A percentile compares a stretch with the other conserved stretches of the same genome.
These are phyloP conservation scores for Epithemia pelagica DNA, from an alignment of 108 stramenopile species.

Conservation along the genomic window DNA sequence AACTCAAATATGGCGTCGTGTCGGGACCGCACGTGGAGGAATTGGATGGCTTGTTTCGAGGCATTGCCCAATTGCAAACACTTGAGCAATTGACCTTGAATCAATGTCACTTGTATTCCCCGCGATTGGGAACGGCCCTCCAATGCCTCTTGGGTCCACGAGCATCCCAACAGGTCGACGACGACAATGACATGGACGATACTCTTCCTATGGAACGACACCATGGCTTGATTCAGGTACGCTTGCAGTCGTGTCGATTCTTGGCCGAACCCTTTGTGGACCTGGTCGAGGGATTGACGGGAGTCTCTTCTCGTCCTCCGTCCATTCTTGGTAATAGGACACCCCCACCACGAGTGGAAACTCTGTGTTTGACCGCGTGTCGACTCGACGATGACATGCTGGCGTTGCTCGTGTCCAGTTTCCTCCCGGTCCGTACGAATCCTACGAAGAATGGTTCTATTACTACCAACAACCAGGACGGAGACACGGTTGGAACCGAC, in stretches of 20 bases:
- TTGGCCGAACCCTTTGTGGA: background rate
- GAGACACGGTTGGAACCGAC: background rate
- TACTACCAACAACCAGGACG: background rate
- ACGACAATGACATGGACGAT: background rate
- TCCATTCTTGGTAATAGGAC: background rate
- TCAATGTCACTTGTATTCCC: background rate
- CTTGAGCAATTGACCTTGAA: background rate
- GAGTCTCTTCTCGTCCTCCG: background rate
- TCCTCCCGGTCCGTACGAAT: too few relatives aligned
- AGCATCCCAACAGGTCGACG: background rate
- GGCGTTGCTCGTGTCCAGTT: background rate
- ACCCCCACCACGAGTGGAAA: background rate
- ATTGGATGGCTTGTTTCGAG: background rate
- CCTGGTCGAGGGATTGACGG: background rate
- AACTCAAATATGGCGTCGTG: background rate
- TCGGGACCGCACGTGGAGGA: background rate
- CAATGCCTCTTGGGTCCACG: background rate
- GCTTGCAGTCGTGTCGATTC: background rate
- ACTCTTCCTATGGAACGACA: too few relatives aligned
- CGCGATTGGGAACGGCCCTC: background rate
- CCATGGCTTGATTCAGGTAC: background rate
- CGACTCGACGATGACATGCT: background rate
- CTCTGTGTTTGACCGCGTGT: background rate
- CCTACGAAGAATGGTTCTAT: background rate
- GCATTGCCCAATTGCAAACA: background rate